phyloP scores from a whole-genome alignment of 371 early-diverging fungal genomes.

The Apophysomyces ossiformis region DNA sequence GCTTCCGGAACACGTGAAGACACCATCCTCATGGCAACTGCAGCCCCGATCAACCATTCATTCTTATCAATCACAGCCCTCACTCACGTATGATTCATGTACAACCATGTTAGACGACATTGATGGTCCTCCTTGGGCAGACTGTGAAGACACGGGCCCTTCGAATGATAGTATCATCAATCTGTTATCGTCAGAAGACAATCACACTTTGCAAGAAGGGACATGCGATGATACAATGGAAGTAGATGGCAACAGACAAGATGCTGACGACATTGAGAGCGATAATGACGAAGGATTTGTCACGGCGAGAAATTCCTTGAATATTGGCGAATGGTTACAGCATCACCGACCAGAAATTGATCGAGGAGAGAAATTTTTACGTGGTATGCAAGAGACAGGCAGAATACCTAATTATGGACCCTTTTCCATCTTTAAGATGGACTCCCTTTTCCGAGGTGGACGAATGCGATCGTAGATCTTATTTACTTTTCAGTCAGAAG shows the following conservation, averaged over 20 bases:
- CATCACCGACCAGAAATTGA: not conserved
- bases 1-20: slow-evolving; percentile 11
- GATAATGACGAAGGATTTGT: slow-evolving; percentile 5
- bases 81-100: slow-evolving; percentile 4
- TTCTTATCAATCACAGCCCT: not conserved
- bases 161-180: no score
- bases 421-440: not conserved
- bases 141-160: not conserved
- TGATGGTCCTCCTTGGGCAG: not conserved
- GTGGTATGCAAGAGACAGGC: slow-evolving; percentile 2
- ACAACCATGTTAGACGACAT: slow-evolving; percentile 2
- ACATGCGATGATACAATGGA: not conserved
- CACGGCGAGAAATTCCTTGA: not conserved
- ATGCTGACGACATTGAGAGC: not conserved
- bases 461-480: not conserved
- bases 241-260: not conserved
- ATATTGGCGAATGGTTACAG: slow-evolving; percentile 2
- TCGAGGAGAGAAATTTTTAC: not conserved
- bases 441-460: not conserved
- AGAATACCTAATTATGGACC: not conserved
- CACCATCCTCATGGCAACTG: slow-evolving; percentile 3
- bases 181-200: not conserved
- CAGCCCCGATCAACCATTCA: not conserved
- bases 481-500: not conserved
- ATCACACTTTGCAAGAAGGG: not conserved